Evolutionary conservation across 805 yeast species (phyloP), one percentile per base, ranked within the genome.

Genomic region (Candida sphagnicola): DNA sequence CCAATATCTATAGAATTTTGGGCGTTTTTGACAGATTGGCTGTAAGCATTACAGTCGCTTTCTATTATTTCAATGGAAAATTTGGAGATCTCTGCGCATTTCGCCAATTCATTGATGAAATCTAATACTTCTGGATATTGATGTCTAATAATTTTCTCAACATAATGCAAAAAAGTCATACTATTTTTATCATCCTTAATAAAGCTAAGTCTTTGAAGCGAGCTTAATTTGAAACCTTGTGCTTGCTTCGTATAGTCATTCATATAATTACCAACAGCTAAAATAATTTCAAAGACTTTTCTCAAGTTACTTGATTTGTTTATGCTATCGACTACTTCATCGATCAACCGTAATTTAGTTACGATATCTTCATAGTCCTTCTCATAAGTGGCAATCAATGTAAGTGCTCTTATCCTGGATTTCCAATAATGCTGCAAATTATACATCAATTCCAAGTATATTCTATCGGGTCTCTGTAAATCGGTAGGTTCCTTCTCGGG

Each of bases 191-290:
- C 77, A 53, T 81, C 84, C 62, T 85, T 85, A 66, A 85, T 76
- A 56, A 83, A 84, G 25, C 79, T 76, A 44, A 85, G 67, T 53
- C 88, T 70, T 48, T 76, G 85, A 42, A 85, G 67, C 0, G 91
- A 81, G 31, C 80, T 73, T 41, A 85, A 64, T 49, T 75, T 81
- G 59, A 85, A 83, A 15, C 95, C 95, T 24, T 69, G 68, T 0
- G 86, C 89, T 45, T 75, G 74, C 50, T 80, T 84, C 3, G 82
- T 68, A 5, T 70, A 59, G 50, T 82, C 88, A 54, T 85, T 85
- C 93, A 85, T 85, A 49, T 76, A 83, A 50, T 85, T 85, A 44
- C 93, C 95, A 40, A 85, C 77, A 11, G 80, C 79, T 47, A 82
- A 75, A 43, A 85, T 81, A 31, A 85, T 75, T 44, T 75, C 79